Evolutionary conservation across 495 filamentous ascomycete genomes (phyloP), one percentile per base, ranked within the genome.

Genomic region (Aspergillus diversus): DNA sequence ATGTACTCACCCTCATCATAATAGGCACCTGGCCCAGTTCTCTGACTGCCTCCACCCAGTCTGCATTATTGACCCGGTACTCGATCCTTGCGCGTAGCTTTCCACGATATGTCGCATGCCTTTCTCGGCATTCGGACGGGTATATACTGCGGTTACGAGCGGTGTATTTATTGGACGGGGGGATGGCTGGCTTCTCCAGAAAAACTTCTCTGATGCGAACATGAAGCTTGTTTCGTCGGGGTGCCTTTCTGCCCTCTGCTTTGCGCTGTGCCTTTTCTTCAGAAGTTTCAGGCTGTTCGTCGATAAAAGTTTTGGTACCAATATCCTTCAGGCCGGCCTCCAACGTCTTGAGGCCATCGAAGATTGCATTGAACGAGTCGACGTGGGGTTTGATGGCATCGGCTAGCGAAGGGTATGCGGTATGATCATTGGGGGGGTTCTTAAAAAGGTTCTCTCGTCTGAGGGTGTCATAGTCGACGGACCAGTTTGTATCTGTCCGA

Each of bases 291-390:
- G 34, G 48, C 53, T 90, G 86, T 51, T 92, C 92, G 75, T 98
- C 93, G 37, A 97, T 82, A 73, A 92, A 93, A 3, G 84, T 84
- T 77, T 92, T 95, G 62, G 87, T 91, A 59, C 95, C 95, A 70
- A 98, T 97, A 69, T 99, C 95, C 70, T 84, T 85, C 57, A 97
- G 67, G 12, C 84, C 92, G 27, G 88, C 86, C 55, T 91, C 88
- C 48, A 99, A 76, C 31, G 96, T 82, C 65, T 84, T 83, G 65
- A 78, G 83, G 68, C 77, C 79, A 13, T 87, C 87, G 69, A 97
- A 92, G 43, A 97, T 79, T n/a, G 90, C 89, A 81, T 99, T 96
- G 86, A 97, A 98, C 8, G 95, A 94, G 64, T 97, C 87, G 71
- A 97, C 87, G 73, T 99, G 95, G 35, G 95, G 95, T 61, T 88